Evolutionary conservation across 2,329 filamentous ascomycete species (phyloP), one percentile per base, ranked within the genome.

Genomic region (Aspergillus fischeri): DNA sequence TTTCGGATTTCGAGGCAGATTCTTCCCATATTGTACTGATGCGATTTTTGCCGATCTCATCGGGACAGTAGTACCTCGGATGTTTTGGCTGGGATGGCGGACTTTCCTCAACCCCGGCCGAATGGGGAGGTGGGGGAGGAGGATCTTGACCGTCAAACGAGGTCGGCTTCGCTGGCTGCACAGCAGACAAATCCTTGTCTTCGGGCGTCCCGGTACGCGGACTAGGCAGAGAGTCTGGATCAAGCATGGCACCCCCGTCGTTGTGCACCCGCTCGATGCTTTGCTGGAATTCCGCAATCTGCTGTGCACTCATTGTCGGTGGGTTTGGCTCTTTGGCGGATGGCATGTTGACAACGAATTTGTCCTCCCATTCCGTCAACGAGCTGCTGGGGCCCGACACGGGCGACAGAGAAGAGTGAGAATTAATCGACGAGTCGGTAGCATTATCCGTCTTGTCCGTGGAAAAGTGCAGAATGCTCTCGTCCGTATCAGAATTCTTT

Each of bases 291-390:
- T 74, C 65, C 2, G 62, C 49, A 38, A 77, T 76, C 55, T 78
- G 72, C 32, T 73, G 66, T 1, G 66, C 63, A 3, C 71, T 75
- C 72, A 77, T 73, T 1, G 65, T 70, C 4, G 73, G 70, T 3
- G 75, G 75, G 47, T 74, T 75, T 0, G 76, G 74, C 2, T 77
- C 74, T 41, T 69, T 74, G 3, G 75, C 74, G 21, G 73, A 73
- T 4, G 75, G 75, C 74, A 77, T 78, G 51, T 77, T 68, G 35
- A 77, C 73, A 48, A 77, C 74, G 58, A 77, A 77, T 63, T 66
- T 68, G 56, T 78, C 75, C 52, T 74, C 72, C 69, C 73, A 71
- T 41, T 73, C 70, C 14, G 67, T 71, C 25, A 68, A 62, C 0
- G 70, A 72, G 28, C 65, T 67, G 21, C 69, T 63, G 24, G 68